These are phyloP conservation scores for Hortaea sp. DNA, from an alignment of 2,329 filamentous ascomycete species.

Conservation along the genomic window DNA sequence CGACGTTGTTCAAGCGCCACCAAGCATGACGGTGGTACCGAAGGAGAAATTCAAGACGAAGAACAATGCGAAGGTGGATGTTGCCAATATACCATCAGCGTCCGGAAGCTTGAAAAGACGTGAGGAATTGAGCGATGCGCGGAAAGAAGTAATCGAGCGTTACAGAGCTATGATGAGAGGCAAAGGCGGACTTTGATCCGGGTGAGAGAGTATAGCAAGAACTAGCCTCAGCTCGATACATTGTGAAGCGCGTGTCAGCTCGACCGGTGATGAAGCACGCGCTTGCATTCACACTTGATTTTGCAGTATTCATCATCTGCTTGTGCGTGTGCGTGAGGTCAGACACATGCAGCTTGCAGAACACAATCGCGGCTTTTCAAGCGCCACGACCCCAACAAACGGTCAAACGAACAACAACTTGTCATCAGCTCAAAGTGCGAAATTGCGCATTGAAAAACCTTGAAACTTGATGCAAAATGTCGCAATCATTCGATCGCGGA, in stretches of 20 bases:
- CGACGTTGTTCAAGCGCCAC: slow-evolving; percentile 61
- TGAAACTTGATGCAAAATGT: no score
- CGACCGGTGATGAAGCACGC: background rate
- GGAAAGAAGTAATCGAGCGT: slow-evolving; percentile 60
- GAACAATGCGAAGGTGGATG: slow-evolving; percentile 54
- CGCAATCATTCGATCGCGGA: no score
- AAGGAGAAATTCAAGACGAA: slow-evolving; percentile 56
- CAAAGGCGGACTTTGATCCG: slow-evolving; percentile 3
- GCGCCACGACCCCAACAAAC: no score
- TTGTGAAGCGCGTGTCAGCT: no score
- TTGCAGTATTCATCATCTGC: no score
- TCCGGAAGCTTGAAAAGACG: slow-evolving; percentile 62
- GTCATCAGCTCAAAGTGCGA: no score
- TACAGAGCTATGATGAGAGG: slow-evolving; percentile 58
- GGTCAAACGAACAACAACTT: no score
- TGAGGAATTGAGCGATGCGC: slow-evolving; percentile 61
- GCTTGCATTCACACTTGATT: background rate
- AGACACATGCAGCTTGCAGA: no score
- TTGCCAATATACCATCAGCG: slow-evolving; percentile 57
- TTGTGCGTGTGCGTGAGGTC: no score
- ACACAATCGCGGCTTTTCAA: no score
- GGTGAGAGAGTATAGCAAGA: background rate
- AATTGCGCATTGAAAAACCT: no score
- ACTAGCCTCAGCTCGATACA: no score
- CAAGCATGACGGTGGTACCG: slow-evolving; percentile 54